Base-by-base conservation (phyloP, 139 green algal genomes). In the Tetraselmis striata region DNA sequence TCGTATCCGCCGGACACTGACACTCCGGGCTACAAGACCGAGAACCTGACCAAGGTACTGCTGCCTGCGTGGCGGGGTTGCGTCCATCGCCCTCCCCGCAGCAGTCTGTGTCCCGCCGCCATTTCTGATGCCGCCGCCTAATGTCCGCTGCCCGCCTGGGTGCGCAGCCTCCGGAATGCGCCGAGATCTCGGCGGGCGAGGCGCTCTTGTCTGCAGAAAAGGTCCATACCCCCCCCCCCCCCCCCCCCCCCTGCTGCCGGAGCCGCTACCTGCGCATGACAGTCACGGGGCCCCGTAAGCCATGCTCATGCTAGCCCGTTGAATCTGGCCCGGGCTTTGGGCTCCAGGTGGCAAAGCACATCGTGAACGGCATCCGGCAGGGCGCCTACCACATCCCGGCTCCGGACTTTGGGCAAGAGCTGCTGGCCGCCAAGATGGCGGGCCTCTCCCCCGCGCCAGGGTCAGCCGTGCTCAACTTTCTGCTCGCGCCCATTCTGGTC, bases 1-100 rank as follows among this genome's bases (percentile, higher is more conserved):
- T 90, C 86, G 0, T 95, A 93, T 83, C 94, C 94, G 1, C 90
- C 93, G 1, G 94, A 98, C 91, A 97, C 91, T 1, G 87, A 94
- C 83, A 97, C 94, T 0, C 93, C 94, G 0, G 93, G 94, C 5
- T 96, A 92, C 59, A 79, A 59, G 0, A 75, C 84, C 0, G 94
- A 97, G 85, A 92, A 93, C 30, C 32, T 85, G 0, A 89, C 26
- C 59, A 97, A 96, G 90, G 90, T 92, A n/a, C n/a, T n/a, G n/a
- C n/a, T n/a, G n/a, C n/a, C n/a, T n/a, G n/a, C n/a, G n/a, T n/a
- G n/a, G n/a, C n/a, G n/a, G n/a, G n/a, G n/a, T n/a, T n/a, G 31
- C 0, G 85, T 25, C 59, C 31, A 1, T 25, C 26, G n/a, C 1
- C 2, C 29, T 5, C 1, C 1, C 78, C 27, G 75, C 1, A 28